Evolutionary conservation across 176 grass and related monocot species (phyloP).

Genomic region (Hsuehochloa calcarea): DNA sequence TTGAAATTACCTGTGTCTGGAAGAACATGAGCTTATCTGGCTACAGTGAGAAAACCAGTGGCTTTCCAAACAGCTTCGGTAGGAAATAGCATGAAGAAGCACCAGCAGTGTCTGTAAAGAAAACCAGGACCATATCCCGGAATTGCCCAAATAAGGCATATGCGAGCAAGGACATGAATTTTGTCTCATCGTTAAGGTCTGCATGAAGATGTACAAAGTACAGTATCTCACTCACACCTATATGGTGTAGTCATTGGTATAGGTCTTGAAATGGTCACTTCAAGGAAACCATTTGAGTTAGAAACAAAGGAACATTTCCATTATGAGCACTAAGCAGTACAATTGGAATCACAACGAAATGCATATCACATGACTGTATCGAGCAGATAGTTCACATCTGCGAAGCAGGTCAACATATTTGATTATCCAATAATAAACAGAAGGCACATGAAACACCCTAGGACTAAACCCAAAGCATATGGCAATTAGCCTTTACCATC

Average conservation of each 20-base stretch:
- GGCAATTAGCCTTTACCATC: background rate
- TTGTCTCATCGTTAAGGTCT: constrained; percentile 99
- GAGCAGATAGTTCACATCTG: constrained; percentile 7
- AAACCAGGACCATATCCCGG: too few species aligned
- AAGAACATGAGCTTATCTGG: too few species aligned
- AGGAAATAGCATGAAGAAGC: too few species aligned
- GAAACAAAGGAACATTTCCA: background rate
- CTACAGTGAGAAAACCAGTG: too few species aligned
- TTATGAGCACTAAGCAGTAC: background rate
- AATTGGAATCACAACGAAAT: background rate
- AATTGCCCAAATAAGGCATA: too few species aligned
- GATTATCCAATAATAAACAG: constrained; percentile 8
- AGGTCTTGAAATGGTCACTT: constrained; percentile 92
- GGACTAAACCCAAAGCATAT: constrained; percentile 13
- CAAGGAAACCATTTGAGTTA: constrained; percentile 40
- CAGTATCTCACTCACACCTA: constrained; percentile 92
- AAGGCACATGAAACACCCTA: constrained; percentile 34
- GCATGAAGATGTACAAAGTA: constrained; percentile 95
- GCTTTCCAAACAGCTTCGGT: too few species aligned
- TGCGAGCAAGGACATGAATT: constrained; percentile 77
- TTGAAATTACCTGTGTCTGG: too few species aligned
- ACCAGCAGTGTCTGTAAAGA: too few species aligned
- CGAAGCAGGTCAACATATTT: background rate
- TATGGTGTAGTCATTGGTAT: constrained; percentile 91
- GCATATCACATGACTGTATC: background rate